These are phyloP conservation scores for Rhizophagus prolifer DNA, from an alignment of 192 early-diverging fungal species.

Conservation along the genomic window DNA sequence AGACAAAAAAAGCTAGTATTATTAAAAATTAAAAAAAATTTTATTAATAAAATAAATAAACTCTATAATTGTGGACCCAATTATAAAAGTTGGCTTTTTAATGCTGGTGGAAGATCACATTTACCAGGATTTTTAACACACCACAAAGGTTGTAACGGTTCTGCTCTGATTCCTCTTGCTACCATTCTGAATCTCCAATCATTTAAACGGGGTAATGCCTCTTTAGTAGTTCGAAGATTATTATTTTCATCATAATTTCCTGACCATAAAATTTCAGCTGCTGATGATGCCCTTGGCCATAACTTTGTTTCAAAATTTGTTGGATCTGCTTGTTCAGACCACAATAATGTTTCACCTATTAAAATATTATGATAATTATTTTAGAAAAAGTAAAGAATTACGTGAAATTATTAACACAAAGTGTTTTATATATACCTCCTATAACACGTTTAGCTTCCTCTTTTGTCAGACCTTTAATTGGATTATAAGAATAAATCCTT, in stretches of 20 bases:
- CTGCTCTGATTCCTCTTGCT: conserved; percentile 61
- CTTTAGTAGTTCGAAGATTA: conserved; percentile 52
- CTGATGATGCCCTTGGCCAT: conserved; percentile 73
- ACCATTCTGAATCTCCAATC: conserved; percentile 74
- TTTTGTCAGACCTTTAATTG: conserved; percentile 50
- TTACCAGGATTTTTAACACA: conserved; percentile 39
- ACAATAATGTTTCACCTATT: conserved; percentile 63
- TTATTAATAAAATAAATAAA: no score
- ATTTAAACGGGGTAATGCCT: conserved; percentile 65
- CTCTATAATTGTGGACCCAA: no score
- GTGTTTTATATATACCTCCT: conserved; percentile 40
- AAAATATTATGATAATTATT: not conserved
- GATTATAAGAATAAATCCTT: conserved; percentile 70
- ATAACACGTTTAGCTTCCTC: conserved; percentile 58
- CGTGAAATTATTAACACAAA: not conserved
- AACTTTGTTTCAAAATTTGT: conserved; percentile 63
- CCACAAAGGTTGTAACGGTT: conserved; percentile 76
- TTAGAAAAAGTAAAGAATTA: no score
- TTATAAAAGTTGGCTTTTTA: not conserved
- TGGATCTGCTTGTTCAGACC: conserved; percentile 71
- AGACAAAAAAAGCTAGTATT: no score
- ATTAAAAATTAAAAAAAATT: no score
- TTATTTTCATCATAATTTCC: conserved; percentile 55
- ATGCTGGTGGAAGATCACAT: conserved; percentile 8
- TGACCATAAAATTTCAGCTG: conserved; percentile 71